These are phyloP conservation scores for Eutrema salsugineum DNA, from an alignment of 441 rosid genomes.

Conservation along the genomic window DNA sequence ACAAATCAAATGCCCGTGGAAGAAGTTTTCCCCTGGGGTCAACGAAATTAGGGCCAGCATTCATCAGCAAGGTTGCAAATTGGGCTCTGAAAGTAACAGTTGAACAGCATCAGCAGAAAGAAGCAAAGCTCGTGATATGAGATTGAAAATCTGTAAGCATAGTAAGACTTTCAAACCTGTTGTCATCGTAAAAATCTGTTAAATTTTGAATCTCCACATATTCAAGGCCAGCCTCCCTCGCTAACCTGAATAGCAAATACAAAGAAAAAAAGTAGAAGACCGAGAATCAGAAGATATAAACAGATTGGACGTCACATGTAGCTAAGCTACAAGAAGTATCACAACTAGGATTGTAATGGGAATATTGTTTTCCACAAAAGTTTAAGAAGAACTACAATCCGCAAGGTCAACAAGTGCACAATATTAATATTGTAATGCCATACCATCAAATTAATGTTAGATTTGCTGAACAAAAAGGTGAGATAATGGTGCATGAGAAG, in stretches of 20 bases:
- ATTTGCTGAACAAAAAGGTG: not conserved
- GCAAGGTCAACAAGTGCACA: not conserved
- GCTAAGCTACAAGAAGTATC: not conserved
- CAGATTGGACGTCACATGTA: not conserved
- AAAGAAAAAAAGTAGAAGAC: not conserved
- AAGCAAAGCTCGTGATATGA: slow-evolving; percentile 6
- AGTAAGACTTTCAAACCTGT: slow-evolving; percentile 46
- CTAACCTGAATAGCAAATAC: slow-evolving; percentile 55
- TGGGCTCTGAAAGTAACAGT: slow-evolving; percentile 46
- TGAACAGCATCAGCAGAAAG: slow-evolving; percentile 17
- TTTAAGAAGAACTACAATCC: not conserved
- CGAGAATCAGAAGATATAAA: not conserved
- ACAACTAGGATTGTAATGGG: not conserved
- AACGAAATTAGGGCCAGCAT: slow-evolving; percentile 69
- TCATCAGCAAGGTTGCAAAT: slow-evolving; percentile 70
- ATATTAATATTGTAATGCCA: not conserved
- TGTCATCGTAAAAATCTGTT: slow-evolving; percentile 93
- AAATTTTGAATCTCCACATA: slow-evolving; percentile 94
- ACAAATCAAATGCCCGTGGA: slow-evolving; percentile 74
- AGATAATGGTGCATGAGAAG: not conserved
- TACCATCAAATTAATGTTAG: not conserved
- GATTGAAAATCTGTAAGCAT: not conserved
- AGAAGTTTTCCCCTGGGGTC: slow-evolving; percentile 93
- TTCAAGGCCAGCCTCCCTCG: slow-evolving; percentile 95
- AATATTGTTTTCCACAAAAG: not conserved